phyloP scores from a whole-genome alignment of 805 yeast species.

The Sugiyamaella floridensis region DNA sequence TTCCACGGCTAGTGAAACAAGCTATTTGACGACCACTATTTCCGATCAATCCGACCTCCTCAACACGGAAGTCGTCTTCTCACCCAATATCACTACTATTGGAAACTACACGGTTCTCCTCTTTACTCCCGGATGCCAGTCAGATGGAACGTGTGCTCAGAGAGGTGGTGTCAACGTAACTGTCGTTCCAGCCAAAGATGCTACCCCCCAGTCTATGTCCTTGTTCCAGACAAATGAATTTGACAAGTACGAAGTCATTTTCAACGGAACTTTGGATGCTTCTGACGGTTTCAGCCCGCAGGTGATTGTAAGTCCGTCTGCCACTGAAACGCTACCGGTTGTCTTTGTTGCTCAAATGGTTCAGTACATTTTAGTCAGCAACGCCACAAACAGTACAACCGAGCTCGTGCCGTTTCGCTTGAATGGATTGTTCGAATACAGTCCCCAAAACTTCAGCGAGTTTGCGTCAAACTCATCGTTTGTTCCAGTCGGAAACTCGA shows the following conservation, averaged over 20 bases:
- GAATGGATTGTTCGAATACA: slow-evolving; percentile 81
- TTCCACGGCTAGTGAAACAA: slow-evolving; percentile 12
- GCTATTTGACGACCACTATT: slow-evolving; percentile 25
- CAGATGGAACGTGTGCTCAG: slow-evolving; percentile 56
- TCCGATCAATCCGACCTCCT: slow-evolving; percentile 27
- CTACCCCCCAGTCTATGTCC: slow-evolving; percentile 34
- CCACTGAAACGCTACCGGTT: slow-evolving; percentile 30
- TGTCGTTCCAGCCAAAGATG: slow-evolving; percentile 43
- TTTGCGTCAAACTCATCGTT: slow-evolving; percentile 26
- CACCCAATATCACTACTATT: slow-evolving; percentile 61
- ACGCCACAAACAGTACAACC: slow-evolving; percentile 15
- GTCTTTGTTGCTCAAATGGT: slow-evolving; percentile 69
- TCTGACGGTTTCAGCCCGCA: slow-evolving; percentile 33
- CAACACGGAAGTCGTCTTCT: slow-evolving; percentile 42
- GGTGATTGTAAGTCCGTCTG: slow-evolving; percentile 38
- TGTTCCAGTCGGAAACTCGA: slow-evolving; percentile 41
- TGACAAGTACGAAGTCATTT: slow-evolving; percentile 74
- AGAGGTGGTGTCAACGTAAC: slow-evolving; percentile 80
- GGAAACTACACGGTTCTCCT: slow-evolving; percentile 70
- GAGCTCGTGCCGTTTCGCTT: slow-evolving; percentile 27
- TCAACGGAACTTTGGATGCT: slow-evolving; percentile 58
- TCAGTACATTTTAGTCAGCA: slow-evolving; percentile 31
- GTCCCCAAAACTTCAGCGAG: slow-evolving; percentile 55
- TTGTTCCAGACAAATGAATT: slow-evolving; percentile 76
- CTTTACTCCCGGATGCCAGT: slow-evolving; percentile 81